Evolutionary conservation across 2,329 filamentous ascomycete genomes (phyloP).

Genomic region (Curvularia sp.): DNA sequence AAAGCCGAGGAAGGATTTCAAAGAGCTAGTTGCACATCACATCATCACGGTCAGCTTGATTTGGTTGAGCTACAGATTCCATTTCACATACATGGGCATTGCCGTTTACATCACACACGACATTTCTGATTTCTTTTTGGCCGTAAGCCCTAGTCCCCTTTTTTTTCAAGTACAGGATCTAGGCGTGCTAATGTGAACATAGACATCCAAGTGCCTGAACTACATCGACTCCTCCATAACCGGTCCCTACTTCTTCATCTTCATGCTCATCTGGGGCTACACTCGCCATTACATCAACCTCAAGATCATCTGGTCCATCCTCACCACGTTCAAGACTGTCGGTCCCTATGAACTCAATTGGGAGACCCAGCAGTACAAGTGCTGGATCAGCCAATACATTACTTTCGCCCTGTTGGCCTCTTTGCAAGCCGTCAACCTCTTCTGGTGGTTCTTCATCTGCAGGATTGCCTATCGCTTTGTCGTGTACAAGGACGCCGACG

Average conservation of each 20-base stretch:
- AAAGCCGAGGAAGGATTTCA: constrained; percentile 94
- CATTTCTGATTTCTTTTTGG: constrained; percentile 93
- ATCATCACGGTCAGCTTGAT: constrained; percentile 88
- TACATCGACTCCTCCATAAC: constrained; percentile 83
- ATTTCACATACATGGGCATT: constrained; percentile 94
- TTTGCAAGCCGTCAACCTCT: constrained; percentile 78
- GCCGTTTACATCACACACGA: constrained; percentile 95
- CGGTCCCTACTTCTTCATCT: constrained; percentile 83
- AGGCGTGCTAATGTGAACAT: constrained; percentile 5
- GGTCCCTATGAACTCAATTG: constrained; percentile 80
- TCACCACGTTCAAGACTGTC: constrained; percentile 76
- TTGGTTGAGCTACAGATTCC: constrained; percentile 87
- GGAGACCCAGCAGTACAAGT: constrained; percentile 80
- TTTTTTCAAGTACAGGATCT: neutral
- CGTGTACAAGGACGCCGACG: constrained; percentile 66
- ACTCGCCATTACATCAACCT: constrained; percentile 86
- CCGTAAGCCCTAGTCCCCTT: constrained; percentile 64
- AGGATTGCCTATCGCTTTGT: constrained; percentile 77
- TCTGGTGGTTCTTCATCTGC: constrained; percentile 81
- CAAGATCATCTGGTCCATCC: constrained; percentile 75
- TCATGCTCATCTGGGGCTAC: constrained; percentile 87
- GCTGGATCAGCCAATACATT: constrained; percentile 71
- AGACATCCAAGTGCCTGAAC: constrained; percentile 91
- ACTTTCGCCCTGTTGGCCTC: constrained; percentile 69
- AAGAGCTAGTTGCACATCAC: constrained; percentile 90